These are phyloP conservation scores for Wickerhamomyces bovis DNA, from an alignment of 805 yeast species.

Conservation along the genomic window DNA sequence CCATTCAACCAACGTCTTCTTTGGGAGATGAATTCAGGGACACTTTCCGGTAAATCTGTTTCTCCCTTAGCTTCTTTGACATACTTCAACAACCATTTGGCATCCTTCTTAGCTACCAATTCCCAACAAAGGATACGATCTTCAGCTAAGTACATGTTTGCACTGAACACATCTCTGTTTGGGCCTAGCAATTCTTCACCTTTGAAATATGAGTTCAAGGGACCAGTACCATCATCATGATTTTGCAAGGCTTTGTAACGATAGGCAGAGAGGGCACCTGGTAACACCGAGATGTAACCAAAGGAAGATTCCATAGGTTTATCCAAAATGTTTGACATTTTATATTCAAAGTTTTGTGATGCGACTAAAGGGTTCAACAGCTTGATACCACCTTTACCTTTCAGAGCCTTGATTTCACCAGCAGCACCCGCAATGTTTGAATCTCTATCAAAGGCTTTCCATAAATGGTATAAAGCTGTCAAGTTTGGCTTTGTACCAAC, in stretches of 20 bases:
- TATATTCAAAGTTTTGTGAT: conserved; percentile 93
- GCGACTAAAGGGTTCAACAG: conserved; percentile 89
- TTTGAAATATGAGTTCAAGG: conserved; percentile 79
- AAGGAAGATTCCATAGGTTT: conserved; percentile 90
- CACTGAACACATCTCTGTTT: conserved; percentile 78
- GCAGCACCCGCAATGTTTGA: conserved; percentile 99
- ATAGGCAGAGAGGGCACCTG: conserved; percentile 95
- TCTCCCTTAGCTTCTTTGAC: conserved; percentile 93
- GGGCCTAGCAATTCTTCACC: conserved; percentile 64
- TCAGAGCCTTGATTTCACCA: conserved; percentile 94
- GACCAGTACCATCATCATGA: conserved; percentile 89
- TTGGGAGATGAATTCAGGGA: conserved; percentile 92
- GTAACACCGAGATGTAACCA: conserved; percentile 89
- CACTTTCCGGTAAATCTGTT: conserved; percentile 93
- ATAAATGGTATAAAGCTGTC: conserved; percentile 82
- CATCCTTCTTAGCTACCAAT: conserved; percentile 75
- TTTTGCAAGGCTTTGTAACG: conserved; percentile 81
- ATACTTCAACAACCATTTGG: conserved; percentile 85
- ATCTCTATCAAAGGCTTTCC: conserved; percentile 97
- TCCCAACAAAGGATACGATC: conserved; percentile 97
- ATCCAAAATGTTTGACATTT: conserved; percentile 93
- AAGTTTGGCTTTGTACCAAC: conserved; percentile 97
- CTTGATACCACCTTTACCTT: conserved; percentile 81
- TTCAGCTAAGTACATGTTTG: conserved; percentile 96
- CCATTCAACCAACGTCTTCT: conserved; percentile 99